Evolutionary conservation across 1,284 basidiomycete species (phyloP), one percentile per base, ranked within the genome.

Genomic region (Sanghuangporus sanghuang): DNA sequence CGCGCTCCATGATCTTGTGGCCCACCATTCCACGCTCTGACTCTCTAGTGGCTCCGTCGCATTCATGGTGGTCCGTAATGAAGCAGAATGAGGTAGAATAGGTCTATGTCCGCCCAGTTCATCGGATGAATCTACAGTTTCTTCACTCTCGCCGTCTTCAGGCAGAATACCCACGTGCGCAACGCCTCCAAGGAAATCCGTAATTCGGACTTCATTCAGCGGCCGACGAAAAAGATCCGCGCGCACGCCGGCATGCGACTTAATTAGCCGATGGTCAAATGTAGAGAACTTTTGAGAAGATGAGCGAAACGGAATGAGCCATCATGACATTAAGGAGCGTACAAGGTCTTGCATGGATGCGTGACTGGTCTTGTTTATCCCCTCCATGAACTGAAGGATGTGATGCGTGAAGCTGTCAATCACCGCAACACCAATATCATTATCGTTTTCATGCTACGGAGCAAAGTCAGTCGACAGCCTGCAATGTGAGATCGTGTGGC

Each of bases 321-420:
- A n/a, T 21, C 12, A 49, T 27, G 57, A 46, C 52, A 56, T 46
- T 40, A 42, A 40, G 21, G 49, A 23, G 21, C 89, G 55, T 67
- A 96, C 95, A 61, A 99, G 82, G 69, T 98, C 92, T 65, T 90
- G 82, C 78, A 98, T 82, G 4, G 92, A 92, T 2, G 81, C 80
- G 48, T 87, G 84, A 50, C 87, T 92, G 0, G 94, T 95, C 76
- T 97, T 98, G 75, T 95, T 93, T 69, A 97, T 88, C 7, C 85
- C 83, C 75, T 98, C 96, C 82, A 99, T 89, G 73, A 87, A 96
- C 68, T 95, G 85, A 9, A 99, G 83, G 32, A 96, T 82, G 71
- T 92, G 92, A 74, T 98, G 96, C 0, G 96, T 99, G 74, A 88
- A 99, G 16, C 90, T 86, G 72, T 99, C 97, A 65, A 98, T 98